Conservation (phyloP, 352 stramenopile species). For the Peronosclerospora sorghi region DNA sequence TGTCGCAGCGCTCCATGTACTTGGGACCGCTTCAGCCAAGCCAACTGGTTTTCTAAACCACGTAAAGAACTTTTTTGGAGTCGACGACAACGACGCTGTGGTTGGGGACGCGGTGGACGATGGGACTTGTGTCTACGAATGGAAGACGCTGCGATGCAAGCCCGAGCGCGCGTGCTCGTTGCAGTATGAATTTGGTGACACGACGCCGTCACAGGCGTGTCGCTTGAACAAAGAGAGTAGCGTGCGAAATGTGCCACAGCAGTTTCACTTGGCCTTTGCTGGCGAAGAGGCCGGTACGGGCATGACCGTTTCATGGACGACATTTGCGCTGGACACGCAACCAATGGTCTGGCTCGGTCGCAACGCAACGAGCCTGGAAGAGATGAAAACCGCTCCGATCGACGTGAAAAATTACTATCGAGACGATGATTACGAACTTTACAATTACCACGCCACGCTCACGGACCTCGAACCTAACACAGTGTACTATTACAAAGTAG, state of each 20-base stretch:
- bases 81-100: too few relatives aligned
- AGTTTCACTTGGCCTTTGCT: slow-evolving; percentile 42
- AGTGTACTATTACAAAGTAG: slow-evolving; percentile 24
- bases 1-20: too few relatives aligned
- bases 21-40: too few relatives aligned
- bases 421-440: slow-evolving; percentile 30
- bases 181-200: slow-evolving; percentile 34
- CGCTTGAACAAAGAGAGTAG: slow-evolving; percentile 21
- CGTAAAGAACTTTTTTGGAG: too few relatives aligned
- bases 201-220: slow-evolving; percentile 36
- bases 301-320: slow-evolving; percentile 32
- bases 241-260: slow-evolving; percentile 21
- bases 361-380: slow-evolving; percentile 3
- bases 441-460: slow-evolving; percentile 19
- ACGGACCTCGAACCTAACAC: slow-evolving; percentile 11
- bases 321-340: slow-evolving; percentile 16
- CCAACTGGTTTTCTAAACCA: too few relatives aligned
- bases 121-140: slow-evolving; percentile 24
- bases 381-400: slow-evolving; percentile 14
- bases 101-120: too few relatives aligned
- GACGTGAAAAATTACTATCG: slow-evolving; percentile 28
- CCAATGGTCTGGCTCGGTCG: slow-evolving; percentile 34
- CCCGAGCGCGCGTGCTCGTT: slow-evolving; percentile 22
- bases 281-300: slow-evolving; percentile 16
- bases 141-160: slow-evolving; percentile 16